Percentiles rank a stretch among this genome's conserved stretches.
Conservation (phyloP, 495 filamentous ascomycete species). For the Penicillium samsonianum region DNA sequence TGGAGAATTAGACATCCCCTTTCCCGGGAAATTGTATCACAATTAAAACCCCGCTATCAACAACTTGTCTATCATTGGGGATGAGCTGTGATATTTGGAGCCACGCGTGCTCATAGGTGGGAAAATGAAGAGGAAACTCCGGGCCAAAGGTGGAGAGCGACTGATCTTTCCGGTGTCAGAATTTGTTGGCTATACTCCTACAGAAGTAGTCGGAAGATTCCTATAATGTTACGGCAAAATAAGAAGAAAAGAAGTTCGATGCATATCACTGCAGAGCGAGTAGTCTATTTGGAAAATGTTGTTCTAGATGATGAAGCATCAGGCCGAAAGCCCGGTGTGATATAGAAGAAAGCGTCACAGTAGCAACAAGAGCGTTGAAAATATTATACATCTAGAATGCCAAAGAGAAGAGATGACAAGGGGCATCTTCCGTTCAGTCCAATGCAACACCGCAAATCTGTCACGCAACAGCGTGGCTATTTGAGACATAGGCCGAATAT, state of each 20-base stretch:
- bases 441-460: not conserved
- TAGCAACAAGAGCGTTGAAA: conserved; percentile 3
- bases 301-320: not conserved
- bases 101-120: conserved; percentile 19
- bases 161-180: not conserved
- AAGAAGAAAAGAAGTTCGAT: not conserved
- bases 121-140: conserved; percentile 14
- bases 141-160: not conserved
- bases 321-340: not conserved
- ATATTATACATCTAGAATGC: conserved; percentile 6
- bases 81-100: not conserved
- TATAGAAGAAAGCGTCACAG: not conserved
- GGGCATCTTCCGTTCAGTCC: not conserved
- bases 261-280: not conserved
- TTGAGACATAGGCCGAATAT: not conserved
- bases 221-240: not conserved
- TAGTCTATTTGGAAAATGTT: not conserved
- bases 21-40: not conserved
- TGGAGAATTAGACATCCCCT: not conserved
- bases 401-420: not conserved
- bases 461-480: not conserved
- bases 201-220: not conserved
- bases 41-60: not conserved
- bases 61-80: not conserved
- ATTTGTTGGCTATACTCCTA: not conserved